Percentiles rank a stretch among this genome's conserved stretches.
Conservation (phyloP, 2,329 filamentous ascomycete species). For the Ascochyta viciae-villosae region DNA sequence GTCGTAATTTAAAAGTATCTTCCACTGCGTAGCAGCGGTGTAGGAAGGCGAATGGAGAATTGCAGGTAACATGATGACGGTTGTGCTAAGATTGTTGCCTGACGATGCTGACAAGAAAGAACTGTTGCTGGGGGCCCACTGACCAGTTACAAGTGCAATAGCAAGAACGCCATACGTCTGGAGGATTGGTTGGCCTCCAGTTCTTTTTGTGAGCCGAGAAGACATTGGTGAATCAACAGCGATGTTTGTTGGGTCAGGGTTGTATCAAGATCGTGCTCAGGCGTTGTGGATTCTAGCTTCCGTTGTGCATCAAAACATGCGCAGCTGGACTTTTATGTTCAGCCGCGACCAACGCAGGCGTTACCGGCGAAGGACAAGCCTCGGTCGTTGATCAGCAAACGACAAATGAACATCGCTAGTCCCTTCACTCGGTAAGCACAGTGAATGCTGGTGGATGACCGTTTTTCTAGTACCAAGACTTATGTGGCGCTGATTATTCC, state of each 20-base stretch:
- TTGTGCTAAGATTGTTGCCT: too few relatives aligned
- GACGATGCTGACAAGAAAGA: too few relatives aligned
- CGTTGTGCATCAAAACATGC: not conserved
- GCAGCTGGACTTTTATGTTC: not conserved
- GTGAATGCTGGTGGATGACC: not conserved
- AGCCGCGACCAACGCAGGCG: not conserved
- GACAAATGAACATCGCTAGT: not conserved
- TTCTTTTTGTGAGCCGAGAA: not conserved
- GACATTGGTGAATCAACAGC: not conserved
- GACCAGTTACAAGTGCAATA: too few relatives aligned
- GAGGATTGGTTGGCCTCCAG: too few relatives aligned
- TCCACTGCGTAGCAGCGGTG: conserved; percentile 27
- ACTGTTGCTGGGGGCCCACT: too few relatives aligned
- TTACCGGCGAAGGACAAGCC: not conserved
- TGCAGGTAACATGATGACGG: too few relatives aligned
- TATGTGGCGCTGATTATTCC: not conserved
- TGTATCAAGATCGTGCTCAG: not conserved
- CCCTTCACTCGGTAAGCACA: not conserved
- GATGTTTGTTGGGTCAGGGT: not conserved
- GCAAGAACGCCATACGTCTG: too few relatives aligned
- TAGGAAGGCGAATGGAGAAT: conserved; percentile 9
- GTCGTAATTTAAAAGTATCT: conserved; percentile 24
- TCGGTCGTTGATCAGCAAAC: not conserved
- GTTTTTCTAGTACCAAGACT: too few relatives aligned
- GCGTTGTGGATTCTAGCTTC: not conserved